These are phyloP conservation scores for Backusella tuberculispora DNA, from an alignment of 192 early-diverging fungal genomes.

Conservation along the genomic window DNA sequence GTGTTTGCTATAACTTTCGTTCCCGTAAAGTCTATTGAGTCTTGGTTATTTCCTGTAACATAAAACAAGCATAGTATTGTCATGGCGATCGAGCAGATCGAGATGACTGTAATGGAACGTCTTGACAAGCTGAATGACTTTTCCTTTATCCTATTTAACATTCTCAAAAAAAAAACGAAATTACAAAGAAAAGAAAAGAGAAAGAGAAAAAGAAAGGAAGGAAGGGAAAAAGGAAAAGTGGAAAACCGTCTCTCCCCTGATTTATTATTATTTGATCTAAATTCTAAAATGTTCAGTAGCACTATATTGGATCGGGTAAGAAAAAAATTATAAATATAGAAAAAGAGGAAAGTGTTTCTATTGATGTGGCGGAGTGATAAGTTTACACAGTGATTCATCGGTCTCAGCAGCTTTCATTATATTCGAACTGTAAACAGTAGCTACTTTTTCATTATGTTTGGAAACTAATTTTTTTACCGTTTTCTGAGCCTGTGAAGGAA, in stretches of 20 bases:
- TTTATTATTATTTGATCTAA: conserved; percentile 6
- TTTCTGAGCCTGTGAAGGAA: conserved; percentile 16
- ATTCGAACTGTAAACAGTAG: conserved; percentile 19
- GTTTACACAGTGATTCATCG: background rate
- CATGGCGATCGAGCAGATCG: background rate
- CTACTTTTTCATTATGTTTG: conserved; percentile 7
- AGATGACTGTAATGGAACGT: background rate
- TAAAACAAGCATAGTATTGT: conserved; percentile 8
- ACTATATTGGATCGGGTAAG: background rate
- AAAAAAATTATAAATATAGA: background rate
- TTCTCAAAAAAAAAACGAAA: background rate
- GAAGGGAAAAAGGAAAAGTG: background rate
- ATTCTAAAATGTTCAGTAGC: background rate
- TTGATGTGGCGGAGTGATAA: background rate
- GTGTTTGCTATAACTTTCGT: background rate
- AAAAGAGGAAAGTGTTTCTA: background rate
- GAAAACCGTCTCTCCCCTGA: background rate
- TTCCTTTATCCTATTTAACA: background rate
- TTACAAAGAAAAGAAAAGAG: background rate
- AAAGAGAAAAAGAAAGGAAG: background rate
- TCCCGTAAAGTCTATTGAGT: background rate
- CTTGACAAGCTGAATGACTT: background rate
- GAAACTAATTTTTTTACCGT: background rate
- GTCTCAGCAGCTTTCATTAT: conserved; percentile 16
- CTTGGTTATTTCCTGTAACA: background rate